These are phyloP conservation scores for Astraeus odoratus DNA, from an alignment of 768 basidiomycete genomes.

Conservation along the genomic window DNA sequence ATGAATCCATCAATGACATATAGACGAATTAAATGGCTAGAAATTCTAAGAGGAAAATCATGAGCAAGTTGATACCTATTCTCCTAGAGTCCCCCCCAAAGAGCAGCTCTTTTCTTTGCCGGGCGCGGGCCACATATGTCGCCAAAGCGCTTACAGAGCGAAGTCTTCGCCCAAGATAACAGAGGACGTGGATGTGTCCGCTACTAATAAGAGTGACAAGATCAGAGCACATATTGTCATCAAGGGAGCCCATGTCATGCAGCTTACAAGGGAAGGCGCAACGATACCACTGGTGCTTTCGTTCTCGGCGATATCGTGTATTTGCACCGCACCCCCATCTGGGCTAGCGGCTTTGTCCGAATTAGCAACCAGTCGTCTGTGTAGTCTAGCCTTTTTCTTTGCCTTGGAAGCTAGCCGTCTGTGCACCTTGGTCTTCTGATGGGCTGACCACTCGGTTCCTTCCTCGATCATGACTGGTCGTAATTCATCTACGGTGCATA, in stretches of 20 bases:
- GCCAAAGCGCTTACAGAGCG: too few relatives aligned
- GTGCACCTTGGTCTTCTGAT: constrained; percentile 52
- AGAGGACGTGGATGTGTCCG: too few relatives aligned
- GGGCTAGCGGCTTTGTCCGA: not conserved
- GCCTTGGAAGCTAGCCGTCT: constrained; percentile 36
- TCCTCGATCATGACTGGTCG: constrained; percentile 62
- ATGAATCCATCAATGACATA: too few relatives aligned
- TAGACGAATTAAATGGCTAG: too few relatives aligned
- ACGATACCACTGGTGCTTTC: constrained; percentile 1
- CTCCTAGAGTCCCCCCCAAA: too few relatives aligned
- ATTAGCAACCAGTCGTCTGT: not conserved
- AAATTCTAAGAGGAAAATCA: too few relatives aligned
- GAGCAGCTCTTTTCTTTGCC: too few relatives aligned
- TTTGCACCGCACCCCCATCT: not conserved
- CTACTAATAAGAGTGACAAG: too few relatives aligned
- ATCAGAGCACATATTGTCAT: not conserved
- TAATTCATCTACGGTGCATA: constrained; percentile 52
- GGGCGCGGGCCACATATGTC: too few relatives aligned
- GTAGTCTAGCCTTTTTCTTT: constrained; percentile 1
- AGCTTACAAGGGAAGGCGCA: constrained; percentile 7
- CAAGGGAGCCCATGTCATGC: not conserved
- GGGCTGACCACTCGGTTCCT: constrained; percentile 46
- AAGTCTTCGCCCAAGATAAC: too few relatives aligned
- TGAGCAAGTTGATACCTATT: too few relatives aligned
- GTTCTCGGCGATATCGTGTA: constrained; percentile 4